phyloP scores from a whole-genome alignment of 768 basidiomycete species.

The Xerocomus potaroensis region DNA sequence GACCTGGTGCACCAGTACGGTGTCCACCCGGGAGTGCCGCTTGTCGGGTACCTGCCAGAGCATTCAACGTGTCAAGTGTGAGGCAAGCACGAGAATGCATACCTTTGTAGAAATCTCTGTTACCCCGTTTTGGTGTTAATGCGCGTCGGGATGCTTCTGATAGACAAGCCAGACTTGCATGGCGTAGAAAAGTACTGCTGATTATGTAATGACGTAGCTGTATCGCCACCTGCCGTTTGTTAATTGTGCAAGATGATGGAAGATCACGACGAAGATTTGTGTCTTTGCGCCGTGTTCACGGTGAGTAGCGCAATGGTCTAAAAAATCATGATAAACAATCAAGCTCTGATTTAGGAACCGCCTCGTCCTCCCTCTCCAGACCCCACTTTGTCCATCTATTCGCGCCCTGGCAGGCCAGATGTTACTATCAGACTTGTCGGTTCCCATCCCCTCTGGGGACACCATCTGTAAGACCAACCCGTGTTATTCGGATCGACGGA shows the following conservation, averaged over 20 bases:
- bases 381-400: constrained; percentile 50
- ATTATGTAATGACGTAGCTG: too few species aligned
- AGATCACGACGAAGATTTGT: constrained; percentile 27
- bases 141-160: constrained; percentile 84
- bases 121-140: constrained; percentile 80
- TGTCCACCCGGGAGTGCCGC: constrained; percentile 78
- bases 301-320: constrained; percentile 33
- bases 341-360: constrained; percentile 41
- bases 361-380: constrained; percentile 64
- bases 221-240: too few species aligned
- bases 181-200: too few species aligned
- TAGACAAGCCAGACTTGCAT: constrained; percentile 49
- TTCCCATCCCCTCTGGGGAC: constrained; percentile 78
- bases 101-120: constrained; percentile 99
- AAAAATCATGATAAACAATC: neutral
- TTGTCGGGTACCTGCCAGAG: constrained; percentile 67
- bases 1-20: constrained; percentile 85
- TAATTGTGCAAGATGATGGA: too few species aligned
- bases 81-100: constrained; percentile 2
- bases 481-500: neutral
- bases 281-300: constrained; percentile 46
- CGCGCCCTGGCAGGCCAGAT: constrained; percentile 29
- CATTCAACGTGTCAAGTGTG: neutral
- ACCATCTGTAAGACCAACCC: constrained; percentile 66
- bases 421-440: constrained; percentile 71